Evolutionary conservation across 139 green algal species (phyloP).

Genomic region (Dunaliella primolecta): DNA sequence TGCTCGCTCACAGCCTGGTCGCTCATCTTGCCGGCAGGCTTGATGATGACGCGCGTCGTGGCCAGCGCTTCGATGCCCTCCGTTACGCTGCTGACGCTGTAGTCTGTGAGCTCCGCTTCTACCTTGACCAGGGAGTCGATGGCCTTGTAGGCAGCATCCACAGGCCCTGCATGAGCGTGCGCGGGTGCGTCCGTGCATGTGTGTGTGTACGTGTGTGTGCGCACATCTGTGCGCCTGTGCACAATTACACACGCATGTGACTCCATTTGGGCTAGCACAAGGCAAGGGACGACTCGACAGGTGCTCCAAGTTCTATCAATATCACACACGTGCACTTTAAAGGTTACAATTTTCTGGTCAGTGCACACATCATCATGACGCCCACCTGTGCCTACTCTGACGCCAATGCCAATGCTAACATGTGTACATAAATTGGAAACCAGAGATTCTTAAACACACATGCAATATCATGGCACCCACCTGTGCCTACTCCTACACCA

Average conservation of each 20-base stretch:
- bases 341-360: too few species aligned
- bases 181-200: background rate
- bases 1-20: conserved; percentile 48
- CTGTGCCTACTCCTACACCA: conserved; percentile 72
- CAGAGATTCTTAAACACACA: too few species aligned
- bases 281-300: too few species aligned
- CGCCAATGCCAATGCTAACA: too few species aligned
- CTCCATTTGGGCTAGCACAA: too few species aligned
- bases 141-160: conserved; percentile 95
- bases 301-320: background rate
- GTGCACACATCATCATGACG: too few species aligned
- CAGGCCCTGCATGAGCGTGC: conserved; percentile 55
- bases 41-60: conserved; percentile 78
- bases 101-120: conserved; percentile 75
- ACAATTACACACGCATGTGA: too few species aligned
- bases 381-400: too few species aligned
- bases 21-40: conserved; percentile 47
- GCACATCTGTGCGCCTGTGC: background rate
- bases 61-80: conserved; percentile 94
- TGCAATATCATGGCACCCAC: too few species aligned
- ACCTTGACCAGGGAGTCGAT: conserved; percentile 81
- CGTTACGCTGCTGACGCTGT: conserved; percentile 86
- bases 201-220: conserved; percentile 3
- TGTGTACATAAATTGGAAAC: too few species aligned
- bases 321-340: too few species aligned